Evolutionary conservation across 2,329 filamentous ascomycete genomes (phyloP), one percentile per base, ranked within the genome.

Genomic region (Exserohilum rostratum): DNA sequence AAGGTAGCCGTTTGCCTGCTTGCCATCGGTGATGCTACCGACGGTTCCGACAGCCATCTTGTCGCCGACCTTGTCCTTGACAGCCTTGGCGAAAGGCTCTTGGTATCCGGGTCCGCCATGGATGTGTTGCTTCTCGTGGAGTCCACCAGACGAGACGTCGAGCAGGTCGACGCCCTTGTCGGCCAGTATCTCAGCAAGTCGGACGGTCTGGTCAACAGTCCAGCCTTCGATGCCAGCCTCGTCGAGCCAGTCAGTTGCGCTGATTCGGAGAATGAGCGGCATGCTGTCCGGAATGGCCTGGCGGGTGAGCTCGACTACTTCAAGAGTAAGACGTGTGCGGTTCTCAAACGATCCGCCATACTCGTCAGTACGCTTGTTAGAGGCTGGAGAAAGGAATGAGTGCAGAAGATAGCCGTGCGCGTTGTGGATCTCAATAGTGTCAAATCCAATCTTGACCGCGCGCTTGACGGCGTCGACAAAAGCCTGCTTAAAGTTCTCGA

Each of bases 401-500:
- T 87, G 85, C 0, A 93, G 77, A 0, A 95, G 82, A 69, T 93
- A 95, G 0, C 90, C 90, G 66, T 95, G 90, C 0, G 90, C 91
- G 62, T 83, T 84, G 77, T 95, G 91, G 46, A 96, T 85, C 72
- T 96, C 91, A 54, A 96, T 86, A 6, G 87, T 83, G 69, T 96
- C 91, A 44, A 90, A 84, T 0, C 91, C 91, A 1, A 86, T 88
- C 10, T 71, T 69, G 6, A 81, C 46, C 4, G 78, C 69, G 29
- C 79, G 73, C 58, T 84, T 78, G 4, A 93, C 74, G 1, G 90
- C 83, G 33, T 82, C 82, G 4, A 80, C 84, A 76, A 85, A 95
- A 9, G 82, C 82, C 35, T 76, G 71, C 66, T 91, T 87, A 40
- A 91, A 76, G 3, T 78, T 74, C 62, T 85, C 78, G 58, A 96